Evolutionary conservation across 257 asterid genomes (phyloP), one percentile per base, ranked within the genome.

Genomic region (Jasminum sambac): DNA sequence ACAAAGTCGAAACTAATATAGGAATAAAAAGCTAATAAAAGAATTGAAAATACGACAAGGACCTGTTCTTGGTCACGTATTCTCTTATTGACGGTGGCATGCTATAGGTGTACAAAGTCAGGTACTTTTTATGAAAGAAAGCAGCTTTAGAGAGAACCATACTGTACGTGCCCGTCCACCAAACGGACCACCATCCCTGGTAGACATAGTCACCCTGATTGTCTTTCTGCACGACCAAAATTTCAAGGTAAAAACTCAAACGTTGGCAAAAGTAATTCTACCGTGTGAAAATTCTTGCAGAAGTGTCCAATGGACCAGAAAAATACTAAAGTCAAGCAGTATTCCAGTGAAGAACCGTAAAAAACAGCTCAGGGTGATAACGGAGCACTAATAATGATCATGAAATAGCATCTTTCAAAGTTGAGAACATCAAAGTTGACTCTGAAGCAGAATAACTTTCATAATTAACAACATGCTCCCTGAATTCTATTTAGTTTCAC

Each of bases 141-240:
- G 95, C 89, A 19, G 95, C 96, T 77, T 89, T 89, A 11, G 92
- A 87, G 59, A 87, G 96, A 64, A 89, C 83, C 84, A 89, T 87
- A 68, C 92, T 89, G 68, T 87, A 89, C 24, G 89, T 79, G 13
- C 96, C 96, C 38, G 83, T 87, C 92, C 95, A 87, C 96, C 96
- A 89, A 68, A 89, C 90, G 57, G 96, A 89, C 95, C 90, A 89
- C 95, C 95, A 85, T 68, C 95, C 95, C 37, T 92, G 81, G 62
- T 87, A 89, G 14, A 79, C 64, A 52, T 81, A 88, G 72, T 72
- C 68, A 42, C 68, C 79, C 63, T 66, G 72, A 25, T 81, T 68
- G 61, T 79, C 86, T 57, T 78, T 75, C 97, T 88, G 89, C 81
- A 74, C n/a, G n/a, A 69, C 72, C 61, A 69, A 52, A 30, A 67